These are phyloP conservation scores for Fraxinus dipetala DNA, from an alignment of 305 asterid genomes.

Conservation along the genomic window DNA sequence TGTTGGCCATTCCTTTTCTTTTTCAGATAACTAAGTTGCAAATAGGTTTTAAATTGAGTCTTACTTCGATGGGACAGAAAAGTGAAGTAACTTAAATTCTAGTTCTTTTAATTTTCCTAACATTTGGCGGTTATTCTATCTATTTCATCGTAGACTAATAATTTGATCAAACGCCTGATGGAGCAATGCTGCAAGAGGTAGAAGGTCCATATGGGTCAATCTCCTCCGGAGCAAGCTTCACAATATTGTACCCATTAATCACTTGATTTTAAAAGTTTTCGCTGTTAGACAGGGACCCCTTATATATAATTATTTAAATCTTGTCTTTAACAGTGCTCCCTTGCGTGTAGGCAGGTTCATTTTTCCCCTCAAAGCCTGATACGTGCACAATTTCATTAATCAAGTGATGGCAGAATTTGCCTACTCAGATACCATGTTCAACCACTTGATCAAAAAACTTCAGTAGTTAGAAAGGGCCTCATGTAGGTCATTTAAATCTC, in stretches of 20 bases:
- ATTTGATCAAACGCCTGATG: not conserved
- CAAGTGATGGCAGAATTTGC: not conserved
- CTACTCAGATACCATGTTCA: not conserved
- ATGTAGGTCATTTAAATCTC: not conserved
- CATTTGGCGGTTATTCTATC: not conserved
- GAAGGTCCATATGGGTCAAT: not conserved
- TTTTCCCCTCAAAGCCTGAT: not conserved
- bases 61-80: not conserved
- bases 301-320: not conserved
- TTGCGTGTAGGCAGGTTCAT: not conserved
- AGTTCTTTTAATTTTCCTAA: not conserved
- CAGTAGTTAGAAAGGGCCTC: not conserved
- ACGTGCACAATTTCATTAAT: not conserved
- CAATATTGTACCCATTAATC: not conserved
- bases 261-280: not conserved
- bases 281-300: not conserved
- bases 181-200: not conserved
- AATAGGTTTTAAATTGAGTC: not conserved
- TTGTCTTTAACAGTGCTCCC: not conserved
- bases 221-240: not conserved
- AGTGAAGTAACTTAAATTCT: not conserved
- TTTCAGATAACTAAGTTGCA: not conserved
- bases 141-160: not conserved
- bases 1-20: not conserved
- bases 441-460: not conserved